phyloP scores from a whole-genome alignment of 805 yeast genomes.

The Metschnikowia picachoensis region DNA sequence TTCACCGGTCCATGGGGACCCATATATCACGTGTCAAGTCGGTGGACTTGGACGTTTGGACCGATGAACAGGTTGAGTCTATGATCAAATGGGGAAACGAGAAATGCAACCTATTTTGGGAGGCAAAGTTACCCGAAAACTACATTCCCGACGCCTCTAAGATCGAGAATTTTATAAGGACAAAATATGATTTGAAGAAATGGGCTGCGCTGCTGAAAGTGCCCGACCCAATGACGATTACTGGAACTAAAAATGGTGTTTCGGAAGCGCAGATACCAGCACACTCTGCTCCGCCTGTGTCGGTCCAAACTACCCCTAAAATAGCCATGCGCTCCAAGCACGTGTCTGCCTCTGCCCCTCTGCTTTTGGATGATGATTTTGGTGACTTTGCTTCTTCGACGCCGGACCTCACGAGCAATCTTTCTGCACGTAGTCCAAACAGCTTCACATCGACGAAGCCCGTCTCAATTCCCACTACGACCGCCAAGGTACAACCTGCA shows the following conservation, averaged over 20 bases:
- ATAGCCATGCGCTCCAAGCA: neutral
- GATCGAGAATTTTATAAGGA: slow-evolving; percentile 83
- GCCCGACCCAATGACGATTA: slow-evolving; percentile 55
- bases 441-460: neutral
- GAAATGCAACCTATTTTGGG: slow-evolving; percentile 81
- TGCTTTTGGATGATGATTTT: slow-evolving; percentile 38
- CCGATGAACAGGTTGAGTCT: slow-evolving; percentile 80
- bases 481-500: slow-evolving; percentile 15
- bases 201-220: slow-evolving; percentile 63
- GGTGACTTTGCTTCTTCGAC: slow-evolving; percentile 36
- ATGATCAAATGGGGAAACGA: slow-evolving; percentile 87
- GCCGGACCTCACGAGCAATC: slow-evolving; percentile 6
- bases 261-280: neutral
- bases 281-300: neutral
- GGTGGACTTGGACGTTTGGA: slow-evolving; percentile 95
- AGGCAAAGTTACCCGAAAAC: slow-evolving; percentile 62
- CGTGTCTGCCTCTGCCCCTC: slow-evolving; percentile 4
- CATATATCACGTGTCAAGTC: slow-evolving; percentile 91
- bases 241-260: neutral
- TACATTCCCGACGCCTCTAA: slow-evolving; percentile 81
- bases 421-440: slow-evolving; percentile 1
- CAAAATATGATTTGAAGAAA: slow-evolving; percentile 86
- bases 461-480: slow-evolving; percentile 8
- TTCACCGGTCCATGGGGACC: slow-evolving; percentile 92
- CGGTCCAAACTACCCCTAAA: neutral